Percentiles rank a stretch among this genome's conserved stretches.
These are phyloP conservation scores for Tricholoma flavovirens DNA, from an alignment of 768 basidiomycete genomes.

Conservation along the genomic window DNA sequence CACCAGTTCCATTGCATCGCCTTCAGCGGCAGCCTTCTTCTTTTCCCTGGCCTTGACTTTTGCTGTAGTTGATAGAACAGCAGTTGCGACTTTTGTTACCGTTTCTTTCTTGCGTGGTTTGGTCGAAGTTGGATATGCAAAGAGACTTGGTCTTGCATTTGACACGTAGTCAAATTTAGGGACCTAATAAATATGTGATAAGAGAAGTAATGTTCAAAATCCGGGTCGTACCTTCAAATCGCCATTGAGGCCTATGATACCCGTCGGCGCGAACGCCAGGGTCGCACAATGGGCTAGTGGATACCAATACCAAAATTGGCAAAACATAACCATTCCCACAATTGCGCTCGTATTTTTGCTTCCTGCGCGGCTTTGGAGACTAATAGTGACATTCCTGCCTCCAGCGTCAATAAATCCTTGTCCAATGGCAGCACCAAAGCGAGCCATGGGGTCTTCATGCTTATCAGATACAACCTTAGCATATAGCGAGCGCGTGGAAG, in stretches of 20 bases:
- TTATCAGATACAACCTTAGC: constrained; percentile 90
- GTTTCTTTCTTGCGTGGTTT: constrained; percentile 92
- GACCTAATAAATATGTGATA: constrained; percentile 42
- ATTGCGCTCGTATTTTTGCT: constrained; percentile 91
- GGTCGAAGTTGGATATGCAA: constrained; percentile 83
- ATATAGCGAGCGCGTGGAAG: constrained; percentile 78
- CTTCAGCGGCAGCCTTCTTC: constrained; percentile 81
- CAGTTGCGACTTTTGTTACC: constrained; percentile 86
- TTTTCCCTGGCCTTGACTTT: constrained; percentile 95
- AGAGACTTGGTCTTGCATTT: constrained; percentile 85
- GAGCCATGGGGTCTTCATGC: constrained; percentile 98
- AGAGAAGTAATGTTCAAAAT: background rate
- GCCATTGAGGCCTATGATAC: constrained; percentile 85
- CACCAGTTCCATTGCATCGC: constrained; percentile 79
- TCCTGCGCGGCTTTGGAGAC: constrained; percentile 87
- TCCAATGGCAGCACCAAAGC: constrained; percentile 92
- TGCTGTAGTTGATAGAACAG: constrained; percentile 94
- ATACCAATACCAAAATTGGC: constrained; percentile 99
- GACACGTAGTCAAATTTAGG: constrained; percentile 91
- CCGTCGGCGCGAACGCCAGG: constrained; percentile 92
- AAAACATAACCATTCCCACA: constrained; percentile 97
- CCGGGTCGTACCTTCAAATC: constrained; percentile 63
- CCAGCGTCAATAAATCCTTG: constrained; percentile 98
- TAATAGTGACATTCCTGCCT: constrained; percentile 93
- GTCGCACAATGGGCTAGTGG: constrained; percentile 91